Evolutionary conservation across 2,329 filamentous ascomycete species (phyloP).

Genomic region (Clonostachys sp.): DNA sequence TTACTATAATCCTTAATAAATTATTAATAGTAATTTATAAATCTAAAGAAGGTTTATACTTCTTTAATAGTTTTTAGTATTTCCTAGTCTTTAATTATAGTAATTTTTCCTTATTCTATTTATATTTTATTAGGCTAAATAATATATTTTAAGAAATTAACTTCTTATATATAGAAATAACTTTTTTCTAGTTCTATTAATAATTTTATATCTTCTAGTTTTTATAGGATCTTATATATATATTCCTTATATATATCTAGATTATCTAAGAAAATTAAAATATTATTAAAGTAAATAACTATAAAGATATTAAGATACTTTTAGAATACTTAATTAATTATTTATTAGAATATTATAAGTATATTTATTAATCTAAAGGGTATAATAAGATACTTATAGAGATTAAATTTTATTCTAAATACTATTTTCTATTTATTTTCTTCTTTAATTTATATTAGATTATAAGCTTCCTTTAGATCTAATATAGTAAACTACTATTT

Average conservation of each 20-base stretch:
- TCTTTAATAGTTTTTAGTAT: background rate
- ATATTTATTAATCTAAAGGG: slow-evolving; percentile 15
- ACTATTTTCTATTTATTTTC: slow-evolving; percentile 22
- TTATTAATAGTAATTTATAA: background rate
- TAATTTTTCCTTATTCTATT: background rate
- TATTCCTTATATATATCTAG: background rate
- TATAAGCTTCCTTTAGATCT: slow-evolving; percentile 14
- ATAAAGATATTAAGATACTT: background rate
- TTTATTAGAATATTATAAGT: background rate
- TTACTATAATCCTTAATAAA: background rate
- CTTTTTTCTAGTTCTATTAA: too few species aligned
- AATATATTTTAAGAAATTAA: background rate
- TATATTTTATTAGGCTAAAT: background rate
- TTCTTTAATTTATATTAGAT: slow-evolving; percentile 19
- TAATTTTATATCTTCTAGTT: too few species aligned
- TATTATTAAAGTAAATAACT: background rate
- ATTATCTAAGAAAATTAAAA: background rate
- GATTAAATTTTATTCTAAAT: slow-evolving; percentile 21
- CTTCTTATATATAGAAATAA: background rate
- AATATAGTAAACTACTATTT: slow-evolving; percentile 7
- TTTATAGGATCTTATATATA: background rate
- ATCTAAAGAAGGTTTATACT: background rate
- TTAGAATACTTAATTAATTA: background rate
- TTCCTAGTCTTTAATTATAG: background rate
- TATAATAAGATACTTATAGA: slow-evolving; percentile 25